A percentile compares a stretch with the other conserved stretches of the same genome.
Evolutionary conservation across 2,329 filamentous ascomycete species (phyloP).

Genomic region (Mycosphaerella arachidis): DNA sequence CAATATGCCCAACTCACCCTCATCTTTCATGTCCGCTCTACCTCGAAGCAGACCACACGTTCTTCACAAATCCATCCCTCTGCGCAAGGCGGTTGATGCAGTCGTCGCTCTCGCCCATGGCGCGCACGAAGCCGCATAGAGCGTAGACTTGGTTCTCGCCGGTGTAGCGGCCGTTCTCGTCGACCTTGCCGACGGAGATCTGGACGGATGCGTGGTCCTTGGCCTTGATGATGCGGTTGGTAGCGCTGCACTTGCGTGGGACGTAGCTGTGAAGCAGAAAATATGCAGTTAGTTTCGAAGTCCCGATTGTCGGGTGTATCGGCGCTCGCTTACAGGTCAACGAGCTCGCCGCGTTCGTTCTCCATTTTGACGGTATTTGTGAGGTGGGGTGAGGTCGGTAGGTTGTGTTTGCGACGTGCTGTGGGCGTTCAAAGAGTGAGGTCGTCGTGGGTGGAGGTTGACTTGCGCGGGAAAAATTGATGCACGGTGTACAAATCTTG

Average conservation of each 20-base stretch:
- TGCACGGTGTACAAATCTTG: conserved; percentile 2
- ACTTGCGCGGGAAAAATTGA: neutral
- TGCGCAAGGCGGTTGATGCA: conserved; percentile 91
- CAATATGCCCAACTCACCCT: conserved; percentile 7
- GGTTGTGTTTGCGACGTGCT: conserved; percentile 2
- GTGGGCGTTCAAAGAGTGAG: conserved; percentile 1
- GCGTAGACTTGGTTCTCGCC: conserved; percentile 98
- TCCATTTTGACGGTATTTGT: conserved; percentile 63
- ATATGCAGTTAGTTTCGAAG: conserved; percentile 24
- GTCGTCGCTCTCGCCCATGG: conserved; percentile 97
- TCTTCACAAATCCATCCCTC: conserved; percentile 95
- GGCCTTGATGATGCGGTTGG: conserved; percentile 99
- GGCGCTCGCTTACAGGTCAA: conserved; percentile 76
- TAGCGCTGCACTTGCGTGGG: conserved; percentile 97
- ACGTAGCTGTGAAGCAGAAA: conserved; percentile 65
- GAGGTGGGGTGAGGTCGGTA: conserved; percentile 7
- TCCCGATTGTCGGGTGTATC: neutral
- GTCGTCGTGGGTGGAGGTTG: neutral
- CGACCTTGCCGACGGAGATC: conserved; percentile 95
- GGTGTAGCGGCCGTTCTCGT: conserved; percentile 95
- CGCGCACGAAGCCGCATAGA: conserved; percentile 93
- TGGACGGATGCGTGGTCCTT: conserved; percentile 99
- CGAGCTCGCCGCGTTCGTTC: conserved; percentile 99
- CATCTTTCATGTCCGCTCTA: conserved; percentile 36
- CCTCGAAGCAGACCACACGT: conserved; percentile 76